Conservation (phyloP, 1,284 basidiomycete genomes). For the Ustilago hordei region DNA sequence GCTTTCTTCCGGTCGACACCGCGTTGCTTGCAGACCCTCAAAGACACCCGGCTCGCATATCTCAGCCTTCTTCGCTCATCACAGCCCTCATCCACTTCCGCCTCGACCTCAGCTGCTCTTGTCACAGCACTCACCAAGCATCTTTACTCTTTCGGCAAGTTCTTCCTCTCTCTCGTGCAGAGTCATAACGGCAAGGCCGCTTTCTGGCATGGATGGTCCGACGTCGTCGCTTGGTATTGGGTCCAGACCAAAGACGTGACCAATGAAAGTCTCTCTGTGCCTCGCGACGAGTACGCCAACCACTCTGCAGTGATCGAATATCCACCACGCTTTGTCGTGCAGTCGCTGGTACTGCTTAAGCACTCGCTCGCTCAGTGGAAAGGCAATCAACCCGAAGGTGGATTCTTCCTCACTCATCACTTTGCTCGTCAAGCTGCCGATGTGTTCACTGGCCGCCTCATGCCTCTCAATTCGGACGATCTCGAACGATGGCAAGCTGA, state of each 20-base stretch:
- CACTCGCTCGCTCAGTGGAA: conserved; percentile 61
- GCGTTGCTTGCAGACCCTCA: conserved; percentile 49
- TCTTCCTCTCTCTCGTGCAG: conserved; percentile 63
- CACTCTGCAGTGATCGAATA: conserved; percentile 50
- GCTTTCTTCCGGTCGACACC: conserved; percentile 65
- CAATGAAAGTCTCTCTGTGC: conserved; percentile 42
- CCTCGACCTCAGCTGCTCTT: conserved; percentile 21
- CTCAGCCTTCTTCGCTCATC: conserved; percentile 42
- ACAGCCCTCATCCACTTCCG: conserved; percentile 18
- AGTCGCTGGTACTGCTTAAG: conserved; percentile 61
- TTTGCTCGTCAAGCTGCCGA: conserved; percentile 59
- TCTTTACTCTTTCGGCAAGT: conserved; percentile 63
- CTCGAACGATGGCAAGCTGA: conserved; percentile 62
- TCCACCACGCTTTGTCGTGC: conserved; percentile 64
- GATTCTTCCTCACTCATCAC: conserved; percentile 50
- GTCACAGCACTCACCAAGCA: conserved; percentile 63
- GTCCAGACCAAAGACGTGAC: conserved; percentile 46
- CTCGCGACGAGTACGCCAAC: conserved; percentile 47
- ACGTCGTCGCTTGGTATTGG: conserved; percentile 68
- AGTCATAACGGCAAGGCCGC: conserved; percentile 63
- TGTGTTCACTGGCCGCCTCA: conserved; percentile 57
- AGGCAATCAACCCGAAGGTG: conserved; percentile 38
- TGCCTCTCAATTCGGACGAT: conserved; percentile 61
- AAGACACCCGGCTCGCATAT: conserved; percentile 48
- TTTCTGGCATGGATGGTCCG: conserved; percentile 64